A percentile compares a stretch with the other conserved stretches of the same genome.
Conservation (phyloP, 164 flowering plant genomes). For the Taxillus chinensis region DNA sequence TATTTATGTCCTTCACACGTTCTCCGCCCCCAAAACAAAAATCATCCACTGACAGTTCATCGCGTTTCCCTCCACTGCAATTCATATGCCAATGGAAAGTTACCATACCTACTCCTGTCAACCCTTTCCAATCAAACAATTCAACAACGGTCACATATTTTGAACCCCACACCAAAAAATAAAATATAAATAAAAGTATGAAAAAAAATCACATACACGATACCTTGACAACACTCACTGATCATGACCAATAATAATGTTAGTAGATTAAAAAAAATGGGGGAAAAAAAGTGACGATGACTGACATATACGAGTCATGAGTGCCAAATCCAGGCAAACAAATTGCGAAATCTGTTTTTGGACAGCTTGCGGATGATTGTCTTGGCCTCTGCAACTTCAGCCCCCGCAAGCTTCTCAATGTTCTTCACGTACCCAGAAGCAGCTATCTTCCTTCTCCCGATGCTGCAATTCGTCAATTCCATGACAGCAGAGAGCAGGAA, state of each 20-base stretch:
- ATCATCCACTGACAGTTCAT: no score
- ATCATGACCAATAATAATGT: conserved; percentile 6
- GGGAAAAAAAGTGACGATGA: neutral
- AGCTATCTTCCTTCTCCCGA: conserved; percentile 58
- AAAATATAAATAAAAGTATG: no score
- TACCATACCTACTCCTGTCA: no score
- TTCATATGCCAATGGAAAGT: no score
- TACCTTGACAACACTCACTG: no score
- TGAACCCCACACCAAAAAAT: no score
- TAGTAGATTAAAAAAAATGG: neutral
- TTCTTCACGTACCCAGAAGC: conserved; percentile 53
- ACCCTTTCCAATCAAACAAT: no score
- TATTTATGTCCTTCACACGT: no score
- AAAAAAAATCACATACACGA: neutral
- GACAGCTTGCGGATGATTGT: conserved; percentile 53
- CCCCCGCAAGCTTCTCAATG: conserved; percentile 75
- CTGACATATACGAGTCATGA: neutral
- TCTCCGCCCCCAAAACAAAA: no score
- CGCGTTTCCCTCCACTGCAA: no score
- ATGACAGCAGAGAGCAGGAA: conserved; percentile 50
- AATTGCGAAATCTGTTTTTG: conserved; percentile 40
- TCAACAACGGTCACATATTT: no score
- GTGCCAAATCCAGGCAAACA: conserved; percentile 53
- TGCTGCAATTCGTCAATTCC: conserved; percentile 46
- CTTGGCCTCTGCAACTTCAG: conserved; percentile 60